Evolutionary conservation across 106 monocot genomes (phyloP).

Genomic region (Allium fistulosum): DNA sequence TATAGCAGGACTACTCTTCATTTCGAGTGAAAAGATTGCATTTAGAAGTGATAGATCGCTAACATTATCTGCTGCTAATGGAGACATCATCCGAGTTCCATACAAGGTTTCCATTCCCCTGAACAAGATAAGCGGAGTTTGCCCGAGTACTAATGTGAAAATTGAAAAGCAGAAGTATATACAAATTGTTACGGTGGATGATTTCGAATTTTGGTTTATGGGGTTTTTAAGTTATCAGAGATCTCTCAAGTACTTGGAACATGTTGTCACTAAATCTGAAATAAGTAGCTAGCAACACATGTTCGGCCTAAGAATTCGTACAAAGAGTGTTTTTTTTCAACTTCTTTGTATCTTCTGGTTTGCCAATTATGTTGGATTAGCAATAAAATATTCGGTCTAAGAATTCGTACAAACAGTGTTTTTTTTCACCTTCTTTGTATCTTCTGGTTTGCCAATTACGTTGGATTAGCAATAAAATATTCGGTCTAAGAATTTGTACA

Average conservation of each 20-base stretch:
- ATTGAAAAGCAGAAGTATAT: slow-evolving; percentile 59
- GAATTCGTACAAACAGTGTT: too few species aligned
- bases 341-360: too few species aligned
- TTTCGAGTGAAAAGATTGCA: slow-evolving; percentile 31
- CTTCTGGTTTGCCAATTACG: too few species aligned
- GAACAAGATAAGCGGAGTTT: slow-evolving; percentile 33
- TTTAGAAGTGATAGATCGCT: slow-evolving; percentile 32
- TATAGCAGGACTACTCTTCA: slow-evolving; percentile 34
- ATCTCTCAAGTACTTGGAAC: slow-evolving; percentile 36
- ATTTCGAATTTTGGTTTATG: slow-evolving; percentile 72
- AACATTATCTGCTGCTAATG: slow-evolving; percentile 11
- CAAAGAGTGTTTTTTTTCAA: too few species aligned
- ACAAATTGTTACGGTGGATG: slow-evolving; percentile 53
- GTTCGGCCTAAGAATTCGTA: too few species aligned
- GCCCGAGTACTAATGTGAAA: slow-evolving; percentile 34
- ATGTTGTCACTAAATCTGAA: slow-evolving; percentile 8
- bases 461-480: too few species aligned
- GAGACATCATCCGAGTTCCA: slow-evolving; percentile 17
- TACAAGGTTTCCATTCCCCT: slow-evolving; percentile 45
- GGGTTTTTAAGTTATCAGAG: slow-evolving; percentile 52
- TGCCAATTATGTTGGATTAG: too few species aligned
- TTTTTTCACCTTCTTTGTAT: too few species aligned
- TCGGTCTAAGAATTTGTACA: too few species aligned
- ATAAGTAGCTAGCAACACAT: background rate
- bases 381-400: too few species aligned